phyloP scores from a whole-genome alignment of 148 eudicot species.

The Cornus controversa region DNA sequence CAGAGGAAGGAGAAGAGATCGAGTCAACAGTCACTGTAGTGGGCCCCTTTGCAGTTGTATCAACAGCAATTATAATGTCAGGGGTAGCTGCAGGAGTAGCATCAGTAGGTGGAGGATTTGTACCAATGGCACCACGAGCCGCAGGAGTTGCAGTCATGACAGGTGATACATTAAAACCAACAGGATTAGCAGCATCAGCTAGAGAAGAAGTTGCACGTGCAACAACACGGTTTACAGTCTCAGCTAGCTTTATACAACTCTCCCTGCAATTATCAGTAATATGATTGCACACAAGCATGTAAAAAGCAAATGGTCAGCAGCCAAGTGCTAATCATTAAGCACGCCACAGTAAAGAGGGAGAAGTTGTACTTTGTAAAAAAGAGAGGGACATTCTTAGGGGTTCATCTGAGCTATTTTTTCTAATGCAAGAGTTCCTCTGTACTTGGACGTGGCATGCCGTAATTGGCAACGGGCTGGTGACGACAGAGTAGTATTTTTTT shows the following conservation, averaged over 20 bases:
- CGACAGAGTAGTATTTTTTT: neutral
- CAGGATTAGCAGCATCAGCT: constrained; percentile 9
- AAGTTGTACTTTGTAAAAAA: neutral
- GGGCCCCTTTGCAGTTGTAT: too few relatives aligned
- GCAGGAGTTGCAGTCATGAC: constrained; percentile 5
- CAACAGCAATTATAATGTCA: too few relatives aligned
- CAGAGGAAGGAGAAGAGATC: constrained; percentile 17
- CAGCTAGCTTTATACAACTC: constrained; percentile 35
- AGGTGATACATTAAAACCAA: too few relatives aligned
- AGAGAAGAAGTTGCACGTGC: constrained; percentile 9
- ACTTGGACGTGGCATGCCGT: neutral
- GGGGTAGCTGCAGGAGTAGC: neutral
- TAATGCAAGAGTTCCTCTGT: neutral
- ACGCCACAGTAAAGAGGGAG: neutral
- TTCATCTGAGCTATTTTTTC: neutral
- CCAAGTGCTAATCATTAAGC: neutral
- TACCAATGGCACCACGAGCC: neutral
- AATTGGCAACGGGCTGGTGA: neutral
- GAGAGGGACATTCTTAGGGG: neutral
- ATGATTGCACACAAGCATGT: neutral
- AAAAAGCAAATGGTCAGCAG: constrained; percentile 4
- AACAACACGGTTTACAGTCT: constrained; percentile 29
- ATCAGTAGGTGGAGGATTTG: constrained; percentile 12
- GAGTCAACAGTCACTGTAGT: too few relatives aligned
- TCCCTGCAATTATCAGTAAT: constrained; percentile 29